These are phyloP conservation scores for Neofusicoccum parvum DNA, from an alignment of 2,329 filamentous ascomycete species.

Conservation along the genomic window DNA sequence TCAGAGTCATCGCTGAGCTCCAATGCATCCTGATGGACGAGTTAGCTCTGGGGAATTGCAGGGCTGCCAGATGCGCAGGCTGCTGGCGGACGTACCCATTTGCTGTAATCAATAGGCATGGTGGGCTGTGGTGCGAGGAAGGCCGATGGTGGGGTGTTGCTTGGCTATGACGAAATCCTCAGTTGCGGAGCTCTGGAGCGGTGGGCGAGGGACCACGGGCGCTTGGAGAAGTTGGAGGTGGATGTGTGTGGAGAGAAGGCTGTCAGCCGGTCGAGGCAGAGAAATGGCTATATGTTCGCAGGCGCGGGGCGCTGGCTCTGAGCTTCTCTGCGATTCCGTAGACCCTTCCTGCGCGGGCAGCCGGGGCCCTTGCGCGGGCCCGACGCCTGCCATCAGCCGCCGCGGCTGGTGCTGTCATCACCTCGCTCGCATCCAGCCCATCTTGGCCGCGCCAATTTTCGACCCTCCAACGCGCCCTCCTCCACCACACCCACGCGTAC, in stretches of 20 bases:
- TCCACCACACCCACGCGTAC: background rate
- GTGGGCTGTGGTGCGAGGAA: background rate
- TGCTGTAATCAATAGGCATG: constrained; percentile 70
- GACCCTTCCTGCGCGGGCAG: background rate
- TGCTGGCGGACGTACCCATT: constrained; percentile 59
- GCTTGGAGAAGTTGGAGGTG: background rate
- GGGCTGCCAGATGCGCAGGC: background rate
- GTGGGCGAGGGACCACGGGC: background rate
- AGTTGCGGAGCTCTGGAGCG: background rate
- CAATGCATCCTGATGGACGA: constrained; percentile 67
- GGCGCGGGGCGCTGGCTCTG: background rate
- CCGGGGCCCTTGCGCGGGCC: constrained; percentile 13
- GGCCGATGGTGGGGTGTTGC: background rate
- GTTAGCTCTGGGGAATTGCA: background rate
- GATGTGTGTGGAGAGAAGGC: background rate
- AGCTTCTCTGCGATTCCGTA: constrained; percentile 16
- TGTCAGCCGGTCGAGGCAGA: background rate
- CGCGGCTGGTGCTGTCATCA: constrained; percentile 12
- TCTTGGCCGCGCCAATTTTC: constrained; percentile 10
- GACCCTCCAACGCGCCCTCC: background rate
- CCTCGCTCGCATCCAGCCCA: constrained; percentile 1
- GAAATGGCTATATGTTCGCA: background rate
- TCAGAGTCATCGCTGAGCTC: constrained; percentile 98
- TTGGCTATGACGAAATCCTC: constrained; percentile 5
- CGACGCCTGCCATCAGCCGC: constrained; percentile 2